Percentiles rank a stretch among this genome's conserved stretches.
phyloP scores from a whole-genome alignment of 2,329 filamentous ascomycete species.

The Sporothrix globosa region DNA sequence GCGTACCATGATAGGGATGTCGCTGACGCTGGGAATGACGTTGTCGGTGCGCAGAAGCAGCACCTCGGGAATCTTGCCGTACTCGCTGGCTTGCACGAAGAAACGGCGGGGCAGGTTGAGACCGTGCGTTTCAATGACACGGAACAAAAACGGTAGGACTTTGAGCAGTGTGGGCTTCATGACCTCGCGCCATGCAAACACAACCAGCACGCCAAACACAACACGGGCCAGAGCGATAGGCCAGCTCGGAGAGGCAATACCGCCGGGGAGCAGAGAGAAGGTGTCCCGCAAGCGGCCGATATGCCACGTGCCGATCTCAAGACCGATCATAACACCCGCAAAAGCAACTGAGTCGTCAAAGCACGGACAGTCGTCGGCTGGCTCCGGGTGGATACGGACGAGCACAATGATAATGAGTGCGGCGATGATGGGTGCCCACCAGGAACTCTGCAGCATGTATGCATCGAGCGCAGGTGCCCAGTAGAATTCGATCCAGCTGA shows the following conservation, averaged over 20 bases:
- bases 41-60: constrained; percentile 75
- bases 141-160: constrained; percentile 81
- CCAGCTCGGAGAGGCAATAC: constrained; percentile 68
- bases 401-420: constrained; percentile 71
- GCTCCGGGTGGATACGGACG: constrained; percentile 90
- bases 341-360: constrained; percentile 97
- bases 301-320: constrained; percentile 83
- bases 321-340: constrained; percentile 83
- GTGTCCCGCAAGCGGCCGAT: constrained; percentile 61
- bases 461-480: constrained; percentile 66
- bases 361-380: constrained; percentile 94
- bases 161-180: constrained; percentile 84
- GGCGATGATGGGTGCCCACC: constrained; percentile 65
- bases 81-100: constrained; percentile 88
- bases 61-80: constrained; percentile 76
- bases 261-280: constrained; percentile 59
- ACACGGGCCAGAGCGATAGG: constrained; percentile 67
- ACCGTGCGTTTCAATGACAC: constrained; percentile 77
- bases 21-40: constrained; percentile 84
- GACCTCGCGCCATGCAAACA: constrained; percentile 87
- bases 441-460: constrained; percentile 68
- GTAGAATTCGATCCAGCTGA: constrained; percentile 63
- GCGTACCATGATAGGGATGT: constrained; percentile 79
- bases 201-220: constrained; percentile 75
- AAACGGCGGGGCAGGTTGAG: constrained; percentile 83